Conservation (phyloP, 768 basidiomycete genomes). For the Lactarius vividus region DNA sequence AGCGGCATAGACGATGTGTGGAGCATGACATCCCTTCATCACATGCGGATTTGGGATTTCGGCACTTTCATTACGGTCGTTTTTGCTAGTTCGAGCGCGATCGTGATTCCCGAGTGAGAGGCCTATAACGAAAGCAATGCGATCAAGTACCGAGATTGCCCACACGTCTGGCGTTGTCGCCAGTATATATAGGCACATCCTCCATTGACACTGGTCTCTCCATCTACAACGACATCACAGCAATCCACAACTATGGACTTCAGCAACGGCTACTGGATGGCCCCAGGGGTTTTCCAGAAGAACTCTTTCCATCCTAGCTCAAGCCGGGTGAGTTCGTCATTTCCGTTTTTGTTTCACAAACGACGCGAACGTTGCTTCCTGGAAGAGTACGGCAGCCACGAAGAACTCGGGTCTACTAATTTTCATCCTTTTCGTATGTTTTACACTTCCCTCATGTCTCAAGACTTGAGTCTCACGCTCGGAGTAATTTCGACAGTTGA, state of each 20-base stretch:
- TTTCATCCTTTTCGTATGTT: background rate
- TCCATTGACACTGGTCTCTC: background rate
- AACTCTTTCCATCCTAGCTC: background rate
- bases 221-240: background rate
- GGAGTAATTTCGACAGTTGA: background rate
- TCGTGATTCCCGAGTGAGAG: background rate
- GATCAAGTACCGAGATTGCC: background rate
- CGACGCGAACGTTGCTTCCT: background rate
- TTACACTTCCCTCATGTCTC: background rate
- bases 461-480: background rate
- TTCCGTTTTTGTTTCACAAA: background rate
- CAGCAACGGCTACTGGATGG: background rate
- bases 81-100: background rate
- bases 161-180: background rate
- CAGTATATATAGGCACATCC: background rate
- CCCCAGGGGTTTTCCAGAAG: background rate
- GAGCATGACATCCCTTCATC: background rate
- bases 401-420: background rate
- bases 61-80: background rate
- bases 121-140: background rate
- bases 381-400: background rate
- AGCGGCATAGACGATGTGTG: background rate
- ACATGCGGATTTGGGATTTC: background rate
- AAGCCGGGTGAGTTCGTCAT: background rate
- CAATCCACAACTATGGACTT: background rate